A percentile compares a stretch with the other conserved stretches of the same genome.
phyloP scores from a whole-genome alignment of 108 stramenopile species.

The Cafeteria roenbergensis region DNA sequence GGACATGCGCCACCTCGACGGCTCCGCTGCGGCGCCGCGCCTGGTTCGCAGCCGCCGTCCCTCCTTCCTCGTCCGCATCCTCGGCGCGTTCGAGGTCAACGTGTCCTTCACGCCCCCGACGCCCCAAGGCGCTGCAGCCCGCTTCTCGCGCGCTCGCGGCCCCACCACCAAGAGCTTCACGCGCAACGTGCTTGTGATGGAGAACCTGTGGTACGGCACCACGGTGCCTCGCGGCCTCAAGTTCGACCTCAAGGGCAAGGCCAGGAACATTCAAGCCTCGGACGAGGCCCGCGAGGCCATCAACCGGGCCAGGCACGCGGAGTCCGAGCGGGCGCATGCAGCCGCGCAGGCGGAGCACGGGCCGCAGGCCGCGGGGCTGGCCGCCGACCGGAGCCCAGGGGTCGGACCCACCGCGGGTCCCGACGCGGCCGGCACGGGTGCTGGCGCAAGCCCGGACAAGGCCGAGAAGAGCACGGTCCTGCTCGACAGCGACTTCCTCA shows the following conservation, averaged over 20 bases:
- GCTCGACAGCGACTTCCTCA: not conserved
- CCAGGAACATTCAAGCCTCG: not conserved
- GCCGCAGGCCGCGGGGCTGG: too few species aligned
- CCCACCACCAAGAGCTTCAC: not conserved
- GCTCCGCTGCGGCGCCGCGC: too few species aligned
- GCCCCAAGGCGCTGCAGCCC: too few species aligned
- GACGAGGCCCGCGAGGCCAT: not conserved
- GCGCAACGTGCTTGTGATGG: slow-evolving; percentile 2
- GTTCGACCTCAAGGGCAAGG: slow-evolving; percentile 12
- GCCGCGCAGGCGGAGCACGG: too few species aligned
- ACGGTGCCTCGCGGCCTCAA: not conserved
- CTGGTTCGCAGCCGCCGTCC: too few species aligned
- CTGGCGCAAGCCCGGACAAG: too few species aligned
- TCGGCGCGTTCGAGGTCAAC: not conserved
- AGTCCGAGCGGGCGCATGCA: too few species aligned
- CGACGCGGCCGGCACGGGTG: too few species aligned
- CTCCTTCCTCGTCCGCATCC: not conserved
- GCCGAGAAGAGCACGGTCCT: not conserved
- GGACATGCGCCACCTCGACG: too few species aligned
- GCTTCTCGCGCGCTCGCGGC: too few species aligned
- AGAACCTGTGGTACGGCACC: not conserved
- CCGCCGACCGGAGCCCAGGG: too few species aligned
- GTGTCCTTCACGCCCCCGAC: not conserved
- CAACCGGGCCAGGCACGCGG: not conserved
- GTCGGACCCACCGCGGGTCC: too few species aligned